These are phyloP conservation scores for Dovyalis caffra DNA, from an alignment of 345 rosid genomes.

Conservation along the genomic window DNA sequence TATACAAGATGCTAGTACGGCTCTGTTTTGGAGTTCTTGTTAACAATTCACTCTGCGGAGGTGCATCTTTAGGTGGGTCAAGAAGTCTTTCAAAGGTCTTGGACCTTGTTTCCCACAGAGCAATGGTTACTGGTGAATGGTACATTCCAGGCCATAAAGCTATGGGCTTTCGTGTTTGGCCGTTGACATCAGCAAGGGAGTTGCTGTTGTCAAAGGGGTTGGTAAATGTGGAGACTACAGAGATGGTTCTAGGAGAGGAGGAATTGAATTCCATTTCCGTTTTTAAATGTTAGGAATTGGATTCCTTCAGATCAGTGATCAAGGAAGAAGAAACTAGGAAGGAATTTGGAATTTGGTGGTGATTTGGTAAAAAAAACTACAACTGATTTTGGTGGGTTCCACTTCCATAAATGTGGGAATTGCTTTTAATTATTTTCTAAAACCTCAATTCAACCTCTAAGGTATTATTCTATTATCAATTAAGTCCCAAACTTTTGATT, in stretches of 20 bases:
- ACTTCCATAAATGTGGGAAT: too few relatives aligned
- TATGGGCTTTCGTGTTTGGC: conserved; percentile 53
- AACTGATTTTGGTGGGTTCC: not conserved
- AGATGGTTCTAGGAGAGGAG: conserved; percentile 45
- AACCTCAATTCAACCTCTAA: too few relatives aligned
- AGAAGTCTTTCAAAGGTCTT: conserved; percentile 65
- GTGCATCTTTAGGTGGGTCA: conserved; percentile 81
- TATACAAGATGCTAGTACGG: conserved; percentile 63
- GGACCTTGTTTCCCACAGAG: conserved; percentile 83
- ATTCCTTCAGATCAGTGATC: not conserved
- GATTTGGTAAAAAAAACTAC: not conserved
- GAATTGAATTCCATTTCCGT: conserved; percentile 18
- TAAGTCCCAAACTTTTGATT: too few relatives aligned
- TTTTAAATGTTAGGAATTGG: not conserved
- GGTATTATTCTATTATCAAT: too few relatives aligned
- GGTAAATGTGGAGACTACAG: conserved; percentile 64
- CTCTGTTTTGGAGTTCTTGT: conserved; percentile 60
- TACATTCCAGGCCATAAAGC: conserved; percentile 92
- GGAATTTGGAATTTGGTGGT: not conserved
- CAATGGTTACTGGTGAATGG: conserved; percentile 75
- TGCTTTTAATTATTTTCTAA: too few relatives aligned
- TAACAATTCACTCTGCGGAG: conserved; percentile 71
- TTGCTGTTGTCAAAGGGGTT: conserved; percentile 40
- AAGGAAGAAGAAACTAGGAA: not conserved
- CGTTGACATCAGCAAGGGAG: conserved; percentile 16